phyloP scores from a whole-genome alignment of 306 rosid genomes.

The Lagenaria siceraria region DNA sequence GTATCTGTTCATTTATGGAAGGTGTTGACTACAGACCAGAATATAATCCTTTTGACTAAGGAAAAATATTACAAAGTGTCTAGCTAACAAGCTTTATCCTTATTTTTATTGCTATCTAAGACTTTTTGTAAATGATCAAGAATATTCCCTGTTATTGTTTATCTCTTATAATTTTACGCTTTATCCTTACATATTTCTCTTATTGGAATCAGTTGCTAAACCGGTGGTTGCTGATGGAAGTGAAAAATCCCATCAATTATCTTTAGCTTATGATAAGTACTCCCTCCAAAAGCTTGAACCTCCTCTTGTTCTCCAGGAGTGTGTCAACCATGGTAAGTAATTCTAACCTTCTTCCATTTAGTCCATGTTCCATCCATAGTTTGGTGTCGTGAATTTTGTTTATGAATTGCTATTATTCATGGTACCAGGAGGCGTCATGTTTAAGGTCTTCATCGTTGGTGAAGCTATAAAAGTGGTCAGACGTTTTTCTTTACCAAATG shows the following conservation, averaged over 20 bases:
- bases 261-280: conserved; percentile 64
- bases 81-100: neutral
- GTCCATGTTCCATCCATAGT: conserved; percentile 5
- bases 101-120: neutral
- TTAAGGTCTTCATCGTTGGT: conserved; percentile 83
- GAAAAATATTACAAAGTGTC: neutral
- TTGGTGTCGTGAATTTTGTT: neutral
- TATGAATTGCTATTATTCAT: conserved; percentile 7
- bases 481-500: conserved; percentile 86
- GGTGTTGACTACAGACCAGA: neutral
- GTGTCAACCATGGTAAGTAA: conserved; percentile 74
- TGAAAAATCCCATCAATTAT: conserved; percentile 72
- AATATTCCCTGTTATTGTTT: neutral
- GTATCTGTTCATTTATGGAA: neutral
- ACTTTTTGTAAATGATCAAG: neutral
- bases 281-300: conserved; percentile 84
- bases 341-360: neutral
- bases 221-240: conserved; percentile 92
- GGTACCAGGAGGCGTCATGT: conserved; percentile 73
- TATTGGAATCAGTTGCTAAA: conserved; percentile 57
- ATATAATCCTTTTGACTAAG: neutral
- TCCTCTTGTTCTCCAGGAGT: conserved; percentile 89
- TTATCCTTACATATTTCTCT: neutral
- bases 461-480: conserved; percentile 89
- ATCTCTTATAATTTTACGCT: neutral